Conservation (phyloP, 192 early-diverging fungal genomes). For the Helicostylum pulchrum region DNA sequence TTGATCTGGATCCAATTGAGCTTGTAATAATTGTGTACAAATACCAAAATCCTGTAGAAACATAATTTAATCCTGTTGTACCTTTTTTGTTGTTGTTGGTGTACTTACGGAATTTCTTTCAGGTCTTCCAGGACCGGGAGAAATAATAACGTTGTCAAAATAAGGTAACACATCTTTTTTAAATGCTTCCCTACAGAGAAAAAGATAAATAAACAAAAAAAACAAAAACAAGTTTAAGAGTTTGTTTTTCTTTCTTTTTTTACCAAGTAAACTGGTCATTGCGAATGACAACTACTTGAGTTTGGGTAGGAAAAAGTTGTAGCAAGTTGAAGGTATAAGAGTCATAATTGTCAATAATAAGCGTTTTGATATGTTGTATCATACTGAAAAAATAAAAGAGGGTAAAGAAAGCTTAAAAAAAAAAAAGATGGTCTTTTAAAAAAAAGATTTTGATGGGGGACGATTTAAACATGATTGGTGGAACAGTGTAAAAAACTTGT, state of each 20-base stretch:
- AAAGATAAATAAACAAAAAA: neutral
- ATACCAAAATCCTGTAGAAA: constrained; percentile 74
- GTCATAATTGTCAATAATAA: constrained; percentile 97
- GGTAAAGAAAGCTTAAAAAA: neutral
- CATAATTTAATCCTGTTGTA: neutral
- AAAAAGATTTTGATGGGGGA: neutral
- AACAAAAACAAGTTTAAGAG: neutral
- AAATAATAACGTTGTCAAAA: constrained; percentile 89
- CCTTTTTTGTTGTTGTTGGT: neutral
- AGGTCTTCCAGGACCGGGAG: constrained; percentile 91
- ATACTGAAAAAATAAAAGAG: neutral
- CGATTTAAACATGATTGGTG: neutral
- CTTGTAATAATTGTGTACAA: constrained; percentile 56
- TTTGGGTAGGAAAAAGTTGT: constrained; percentile 58
- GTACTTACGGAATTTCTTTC: constrained; percentile 46
- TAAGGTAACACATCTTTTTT: constrained; percentile 64
- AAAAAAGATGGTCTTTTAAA: neutral
- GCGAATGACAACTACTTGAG: constrained; percentile 75
- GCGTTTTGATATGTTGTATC: constrained; percentile 42
- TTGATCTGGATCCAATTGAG: constrained; percentile 22
- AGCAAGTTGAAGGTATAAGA: constrained; percentile 97
- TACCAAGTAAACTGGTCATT: constrained; percentile 92
- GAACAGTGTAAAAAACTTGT: neutral
- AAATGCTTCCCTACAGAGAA: constrained; percentile 48
- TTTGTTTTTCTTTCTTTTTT: constrained; percentile 35